These are phyloP conservation scores for Nidula microcarpa DNA, from an alignment of 768 basidiomycete species.

Conservation along the genomic window DNA sequence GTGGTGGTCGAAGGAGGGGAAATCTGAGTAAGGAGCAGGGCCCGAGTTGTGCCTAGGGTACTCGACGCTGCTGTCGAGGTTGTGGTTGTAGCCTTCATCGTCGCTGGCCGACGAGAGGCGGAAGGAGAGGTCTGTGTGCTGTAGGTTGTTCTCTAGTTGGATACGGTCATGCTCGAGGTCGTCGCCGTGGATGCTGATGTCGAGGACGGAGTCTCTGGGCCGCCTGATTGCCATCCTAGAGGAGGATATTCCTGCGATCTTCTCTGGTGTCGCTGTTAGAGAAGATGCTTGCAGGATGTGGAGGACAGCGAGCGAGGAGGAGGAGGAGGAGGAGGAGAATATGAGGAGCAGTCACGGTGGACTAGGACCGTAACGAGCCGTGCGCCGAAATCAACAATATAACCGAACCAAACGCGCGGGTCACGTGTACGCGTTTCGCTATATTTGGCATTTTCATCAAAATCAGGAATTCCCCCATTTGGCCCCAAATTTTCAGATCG, in stretches of 20 bases:
- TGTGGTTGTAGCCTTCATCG: constrained; percentile 24
- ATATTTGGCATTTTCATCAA: neutral
- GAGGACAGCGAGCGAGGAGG: constrained; percentile 7
- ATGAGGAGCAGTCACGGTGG: neutral
- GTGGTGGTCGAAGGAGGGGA: constrained; percentile 56
- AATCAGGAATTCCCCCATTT: neutral
- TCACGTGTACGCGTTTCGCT: neutral
- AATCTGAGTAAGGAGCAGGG: constrained; percentile 53
- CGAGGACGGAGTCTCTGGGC: constrained; percentile 27
- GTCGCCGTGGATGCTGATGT: constrained; percentile 60
- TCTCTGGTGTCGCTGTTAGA: constrained; percentile 20
- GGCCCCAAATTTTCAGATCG: neutral
- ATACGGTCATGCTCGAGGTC: constrained; percentile 75
- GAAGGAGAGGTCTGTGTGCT: constrained; percentile 68
- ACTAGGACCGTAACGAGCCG: neutral
- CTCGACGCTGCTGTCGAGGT: constrained; percentile 55
- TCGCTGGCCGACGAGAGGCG: constrained; percentile 56
- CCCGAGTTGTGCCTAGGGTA: constrained; percentile 67
- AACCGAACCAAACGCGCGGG: neutral
- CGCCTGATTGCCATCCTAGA: constrained; percentile 29
- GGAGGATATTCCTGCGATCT: constrained; percentile 1
- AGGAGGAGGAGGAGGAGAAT: neutral
- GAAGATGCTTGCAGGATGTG: constrained; percentile 1
- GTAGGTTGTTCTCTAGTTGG: constrained; percentile 75
- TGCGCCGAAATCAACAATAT: neutral